Conservation (phyloP, 2,329 filamentous ascomycete genomes). For the Ophiostoma sp. region DNA sequence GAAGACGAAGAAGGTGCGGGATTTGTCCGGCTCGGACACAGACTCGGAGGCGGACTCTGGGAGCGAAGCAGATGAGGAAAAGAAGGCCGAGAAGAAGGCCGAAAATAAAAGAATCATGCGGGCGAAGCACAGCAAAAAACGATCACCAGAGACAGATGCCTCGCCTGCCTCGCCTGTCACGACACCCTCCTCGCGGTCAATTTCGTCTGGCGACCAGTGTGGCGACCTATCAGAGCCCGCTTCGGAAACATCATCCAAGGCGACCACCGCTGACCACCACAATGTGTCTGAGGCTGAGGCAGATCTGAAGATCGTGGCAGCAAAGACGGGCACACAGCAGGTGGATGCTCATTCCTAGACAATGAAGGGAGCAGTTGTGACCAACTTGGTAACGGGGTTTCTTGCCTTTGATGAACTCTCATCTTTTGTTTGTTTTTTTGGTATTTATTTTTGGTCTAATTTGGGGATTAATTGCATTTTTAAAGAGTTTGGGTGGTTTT, state of each 20-base stretch:
- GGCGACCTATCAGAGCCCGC: constrained; percentile 20
- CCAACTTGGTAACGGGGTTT: not conserved
- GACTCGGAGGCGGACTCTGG: not conserved
- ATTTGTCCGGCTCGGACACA: not conserved
- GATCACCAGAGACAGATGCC: not conserved
- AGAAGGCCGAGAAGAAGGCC: not conserved
- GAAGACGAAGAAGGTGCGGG: constrained; percentile 6
- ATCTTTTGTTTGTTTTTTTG: not conserved
- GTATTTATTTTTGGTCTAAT: not conserved
- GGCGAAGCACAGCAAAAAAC: not conserved
- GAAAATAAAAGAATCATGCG: not conserved
- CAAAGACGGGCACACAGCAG: not conserved
- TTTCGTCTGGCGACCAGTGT: constrained; percentile 13
- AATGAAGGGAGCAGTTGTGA: not conserved
- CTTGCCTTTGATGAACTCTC: not conserved
- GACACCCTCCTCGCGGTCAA: not conserved
- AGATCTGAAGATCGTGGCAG: not conserved
- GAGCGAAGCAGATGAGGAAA: not conserved
- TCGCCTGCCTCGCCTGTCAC: not conserved
- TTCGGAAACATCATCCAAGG: constrained; percentile 16
- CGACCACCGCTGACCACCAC: constrained; percentile 14
- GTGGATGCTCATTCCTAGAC: not conserved
- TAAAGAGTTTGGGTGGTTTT: not conserved
- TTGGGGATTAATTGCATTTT: not conserved
- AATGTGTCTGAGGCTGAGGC: constrained; percentile 9